Evolutionary conservation across 2,329 filamentous ascomycete species (phyloP), one percentile per base, ranked within the genome.

Genomic region (Coniochaeta sp.): DNA sequence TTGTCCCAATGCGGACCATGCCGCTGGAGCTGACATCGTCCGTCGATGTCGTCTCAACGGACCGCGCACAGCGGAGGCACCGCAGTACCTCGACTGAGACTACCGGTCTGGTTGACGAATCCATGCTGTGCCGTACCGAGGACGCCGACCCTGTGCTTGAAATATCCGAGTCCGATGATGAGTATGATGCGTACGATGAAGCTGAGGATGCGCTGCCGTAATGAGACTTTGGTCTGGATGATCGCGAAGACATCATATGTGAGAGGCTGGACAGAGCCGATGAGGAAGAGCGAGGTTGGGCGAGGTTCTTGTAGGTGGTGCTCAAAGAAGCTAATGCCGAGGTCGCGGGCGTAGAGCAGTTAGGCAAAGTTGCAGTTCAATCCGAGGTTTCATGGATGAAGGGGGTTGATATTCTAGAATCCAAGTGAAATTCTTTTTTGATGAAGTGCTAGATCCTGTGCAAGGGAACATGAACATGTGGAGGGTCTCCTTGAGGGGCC

Each of bases 1-100:
- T 86, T 71, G 83, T 81, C 1, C 84, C 83, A 63, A 88, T 84
- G 67, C 81, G 79, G 16, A 88, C 80, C 85, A 88, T 88, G 63
- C 84, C 85, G 61, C 76, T 81, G 50, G 81, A 75, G 64, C 74
- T 76, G 57, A 80, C 75, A 71, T 87, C 83, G 70, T 87, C 84
- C 34, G 82, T 85, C 9, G 81, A 80, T 8, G 84, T 85, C 30
- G 81, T 79, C 75, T 88, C 85, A 59, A 83, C 83, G 59, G 81
- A 78, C 61, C 81, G 80, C 47, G 82, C 80, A 69, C 83, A 86
- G 61, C 85, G 81, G 69, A 86, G 81, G 75, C 85, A 88, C 66
- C 85, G 83, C 65, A 88, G 75, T 34, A 84, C 76, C 74, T 84
- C 79, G 60, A 87, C 83, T 9, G 81, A 81, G 66, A 77, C 81